Percentiles rank a stretch among this genome's conserved stretches.
These are phyloP conservation scores for Bipolaris victoriae DNA, from an alignment of 2,329 filamentous ascomycete species.

Conservation along the genomic window DNA sequence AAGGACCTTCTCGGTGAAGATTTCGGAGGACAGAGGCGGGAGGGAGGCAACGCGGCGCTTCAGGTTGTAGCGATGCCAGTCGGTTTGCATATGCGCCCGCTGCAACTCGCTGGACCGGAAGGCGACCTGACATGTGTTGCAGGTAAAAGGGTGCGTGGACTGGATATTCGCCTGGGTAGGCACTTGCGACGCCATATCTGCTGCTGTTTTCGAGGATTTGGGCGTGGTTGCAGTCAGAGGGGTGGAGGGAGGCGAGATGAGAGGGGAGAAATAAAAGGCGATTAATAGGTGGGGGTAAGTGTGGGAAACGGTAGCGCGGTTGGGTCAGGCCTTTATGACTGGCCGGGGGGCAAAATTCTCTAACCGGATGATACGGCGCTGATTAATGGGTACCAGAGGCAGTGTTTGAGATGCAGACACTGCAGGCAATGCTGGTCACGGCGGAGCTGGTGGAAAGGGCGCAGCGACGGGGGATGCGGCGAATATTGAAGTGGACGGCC, in stretches of 20 bases:
- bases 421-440: slow-evolving; percentile 7
- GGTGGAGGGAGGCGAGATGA: background rate
- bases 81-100: slow-evolving; percentile 94
- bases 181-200: slow-evolving; percentile 44
- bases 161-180: slow-evolving; percentile 45
- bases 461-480: slow-evolving; percentile 16
- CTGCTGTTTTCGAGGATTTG: slow-evolving; percentile 9
- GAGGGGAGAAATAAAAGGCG: slow-evolving; percentile 27
- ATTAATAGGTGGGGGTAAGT: slow-evolving; percentile 31
- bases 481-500: slow-evolving; percentile 18
- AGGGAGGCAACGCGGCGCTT: slow-evolving; percentile 91
- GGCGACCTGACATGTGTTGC: slow-evolving; percentile 97
- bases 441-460: slow-evolving; percentile 14
- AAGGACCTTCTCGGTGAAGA: slow-evolving; percentile 94
- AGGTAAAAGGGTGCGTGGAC: slow-evolving; percentile 82
- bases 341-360: slow-evolving; percentile 29
- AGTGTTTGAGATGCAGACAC: slow-evolving; percentile 1
- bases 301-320: slow-evolving; percentile 24
- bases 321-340: slow-evolving; percentile 29
- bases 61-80: slow-evolving; percentile 98
- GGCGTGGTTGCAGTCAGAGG: slow-evolving; percentile 5
- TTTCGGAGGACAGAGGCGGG: slow-evolving; percentile 87
- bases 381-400: background rate
- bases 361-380: slow-evolving; percentile 9
- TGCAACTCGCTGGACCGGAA: slow-evolving; percentile 94